Percentiles rank a stretch among this genome's conserved stretches.
These are phyloP conservation scores for Lophium mytilinum DNA, from an alignment of 495 filamentous ascomycete species.

Conservation along the genomic window DNA sequence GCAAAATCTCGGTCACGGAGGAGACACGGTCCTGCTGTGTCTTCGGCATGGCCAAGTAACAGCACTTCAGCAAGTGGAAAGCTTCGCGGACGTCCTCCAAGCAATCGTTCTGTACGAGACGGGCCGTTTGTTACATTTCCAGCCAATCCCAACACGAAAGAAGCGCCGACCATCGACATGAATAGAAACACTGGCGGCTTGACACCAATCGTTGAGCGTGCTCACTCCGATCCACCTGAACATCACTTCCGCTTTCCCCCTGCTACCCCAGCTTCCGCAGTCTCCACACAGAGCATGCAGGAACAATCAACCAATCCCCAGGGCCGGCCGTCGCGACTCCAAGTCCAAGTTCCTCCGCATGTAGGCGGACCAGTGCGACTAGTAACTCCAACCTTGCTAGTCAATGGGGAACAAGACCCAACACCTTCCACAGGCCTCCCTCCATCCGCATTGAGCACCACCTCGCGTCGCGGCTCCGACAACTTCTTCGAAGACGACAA, in stretches of 20 bases:
- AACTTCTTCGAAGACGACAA: slow-evolving; percentile 13
- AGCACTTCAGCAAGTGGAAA: slow-evolving; percentile 62
- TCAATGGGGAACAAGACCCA: slow-evolving; percentile 53
- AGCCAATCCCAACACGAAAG: slow-evolving; percentile 49
- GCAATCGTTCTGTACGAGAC: slow-evolving; percentile 60
- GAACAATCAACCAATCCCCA: slow-evolving; percentile 21
- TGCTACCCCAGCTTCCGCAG: slow-evolving; percentile 12
- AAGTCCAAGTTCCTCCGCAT: slow-evolving; percentile 73
- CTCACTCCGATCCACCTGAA: slow-evolving; percentile 23
- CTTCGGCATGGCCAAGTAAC: slow-evolving; percentile 82
- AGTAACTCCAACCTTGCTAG: slow-evolving; percentile 62
- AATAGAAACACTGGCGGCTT: slow-evolving; percentile 13
- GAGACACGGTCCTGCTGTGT: slow-evolving; percentile 88
- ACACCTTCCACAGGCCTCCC: slow-evolving; percentile 9
- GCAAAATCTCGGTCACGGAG: slow-evolving; percentile 51
- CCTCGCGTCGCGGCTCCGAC: slow-evolving; percentile 26
- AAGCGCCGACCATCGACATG: slow-evolving; percentile 29
- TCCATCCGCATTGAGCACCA: slow-evolving; percentile 28
- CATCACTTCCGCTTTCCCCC: slow-evolving; percentile 25
- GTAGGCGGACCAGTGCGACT: slow-evolving; percentile 66
- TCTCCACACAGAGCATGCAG: slow-evolving; percentile 17
- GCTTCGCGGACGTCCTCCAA: slow-evolving; percentile 75
- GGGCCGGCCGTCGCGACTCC: slow-evolving; percentile 51
- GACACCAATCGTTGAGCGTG: slow-evolving; percentile 21
- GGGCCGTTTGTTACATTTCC: slow-evolving; percentile 87